Percentiles rank a stretch among this genome's conserved stretches.
These are phyloP conservation scores for Dysphania ambrosioides DNA, from an alignment of 148 eudicot species.

Conservation along the genomic window DNA sequence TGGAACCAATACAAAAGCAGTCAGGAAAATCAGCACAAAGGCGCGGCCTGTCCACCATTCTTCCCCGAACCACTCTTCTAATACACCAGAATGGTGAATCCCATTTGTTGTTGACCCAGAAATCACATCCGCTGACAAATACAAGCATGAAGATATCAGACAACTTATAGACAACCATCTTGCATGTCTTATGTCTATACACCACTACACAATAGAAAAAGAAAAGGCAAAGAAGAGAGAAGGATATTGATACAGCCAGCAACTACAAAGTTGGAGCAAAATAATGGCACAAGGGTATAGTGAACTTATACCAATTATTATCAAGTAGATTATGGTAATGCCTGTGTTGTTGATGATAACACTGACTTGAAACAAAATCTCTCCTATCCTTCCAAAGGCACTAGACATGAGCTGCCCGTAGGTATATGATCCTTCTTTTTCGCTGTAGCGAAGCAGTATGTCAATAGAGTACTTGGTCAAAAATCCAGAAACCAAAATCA, in stretches of 20 bases:
- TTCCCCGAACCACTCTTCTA: constrained; percentile 72
- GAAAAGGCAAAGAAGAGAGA: not conserved
- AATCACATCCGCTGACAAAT: constrained; percentile 59
- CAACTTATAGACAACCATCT: not conserved
- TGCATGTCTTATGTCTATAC: not conserved
- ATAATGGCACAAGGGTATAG: not conserved
- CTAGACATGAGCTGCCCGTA: constrained; percentile 82
- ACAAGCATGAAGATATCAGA: constrained; percentile 1
- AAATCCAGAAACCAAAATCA: constrained; percentile 64
- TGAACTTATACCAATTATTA: constrained; percentile 58
- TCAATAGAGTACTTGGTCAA: constrained; percentile 73
- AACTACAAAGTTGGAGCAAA: not conserved
- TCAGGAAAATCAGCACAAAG: constrained; percentile 49
- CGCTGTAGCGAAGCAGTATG: constrained; percentile 68
- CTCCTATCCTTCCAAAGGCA: constrained; percentile 73
- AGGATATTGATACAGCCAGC: not conserved
- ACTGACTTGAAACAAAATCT: constrained; percentile 59
- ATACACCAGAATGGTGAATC: constrained; percentile 62
- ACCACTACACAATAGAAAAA: not conserved
- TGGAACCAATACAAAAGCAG: constrained; percentile 54
- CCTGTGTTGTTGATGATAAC: constrained; percentile 74
- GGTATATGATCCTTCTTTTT: constrained; percentile 45
- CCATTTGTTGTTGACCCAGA: constrained; percentile 72
- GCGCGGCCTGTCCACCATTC: constrained; percentile 66
- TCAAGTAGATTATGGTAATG: constrained; percentile 69